phyloP scores from a whole-genome alignment of 2,329 filamentous ascomycete genomes.

The Dryadomyces sulphureus region DNA sequence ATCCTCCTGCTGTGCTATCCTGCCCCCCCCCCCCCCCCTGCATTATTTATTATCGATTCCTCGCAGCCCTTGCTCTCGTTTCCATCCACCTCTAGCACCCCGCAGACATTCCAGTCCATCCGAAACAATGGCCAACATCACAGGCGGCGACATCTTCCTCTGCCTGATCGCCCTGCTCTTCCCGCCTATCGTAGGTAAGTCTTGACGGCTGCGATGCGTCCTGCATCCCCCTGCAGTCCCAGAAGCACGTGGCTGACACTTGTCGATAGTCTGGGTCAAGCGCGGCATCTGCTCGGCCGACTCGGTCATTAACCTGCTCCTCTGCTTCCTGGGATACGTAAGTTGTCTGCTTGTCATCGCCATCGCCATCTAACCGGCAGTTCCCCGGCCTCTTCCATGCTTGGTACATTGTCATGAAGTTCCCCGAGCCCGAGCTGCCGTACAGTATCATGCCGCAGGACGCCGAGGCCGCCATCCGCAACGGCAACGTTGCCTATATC shows the following conservation, averaged over 20 bases:
- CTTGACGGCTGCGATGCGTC: background rate
- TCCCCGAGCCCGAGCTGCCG: slow-evolving; percentile 59
- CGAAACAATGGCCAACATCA: slow-evolving; percentile 28
- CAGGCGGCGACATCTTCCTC: slow-evolving; percentile 46
- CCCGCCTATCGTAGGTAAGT: slow-evolving; percentile 48
- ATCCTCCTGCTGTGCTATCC: background rate
- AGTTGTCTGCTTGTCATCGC: slow-evolving; percentile 11
- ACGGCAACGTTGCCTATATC: slow-evolving; percentile 59
- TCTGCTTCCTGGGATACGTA: slow-evolving; percentile 60
- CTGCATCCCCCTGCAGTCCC: background rate
- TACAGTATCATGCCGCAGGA: slow-evolving; percentile 52
- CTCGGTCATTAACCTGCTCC: slow-evolving; percentile 86
- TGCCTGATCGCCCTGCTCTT: slow-evolving; percentile 50
- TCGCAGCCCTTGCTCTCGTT: background rate
- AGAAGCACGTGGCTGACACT: slow-evolving; percentile 16
- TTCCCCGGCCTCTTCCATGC: slow-evolving; percentile 83
- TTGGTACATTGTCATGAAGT: slow-evolving; percentile 94
- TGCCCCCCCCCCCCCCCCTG: background rate
- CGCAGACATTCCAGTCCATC: background rate
- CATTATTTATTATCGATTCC: background rate
- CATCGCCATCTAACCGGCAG: slow-evolving; percentile 14
- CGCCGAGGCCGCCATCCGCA: slow-evolving; percentile 22
- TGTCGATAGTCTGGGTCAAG: slow-evolving; percentile 77
- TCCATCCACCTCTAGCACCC: background rate
- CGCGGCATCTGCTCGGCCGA: slow-evolving; percentile 83